Base-by-base conservation (phyloP, 768 basidiomycete species). In the Cystofilobasidium bisporidii region DNA sequence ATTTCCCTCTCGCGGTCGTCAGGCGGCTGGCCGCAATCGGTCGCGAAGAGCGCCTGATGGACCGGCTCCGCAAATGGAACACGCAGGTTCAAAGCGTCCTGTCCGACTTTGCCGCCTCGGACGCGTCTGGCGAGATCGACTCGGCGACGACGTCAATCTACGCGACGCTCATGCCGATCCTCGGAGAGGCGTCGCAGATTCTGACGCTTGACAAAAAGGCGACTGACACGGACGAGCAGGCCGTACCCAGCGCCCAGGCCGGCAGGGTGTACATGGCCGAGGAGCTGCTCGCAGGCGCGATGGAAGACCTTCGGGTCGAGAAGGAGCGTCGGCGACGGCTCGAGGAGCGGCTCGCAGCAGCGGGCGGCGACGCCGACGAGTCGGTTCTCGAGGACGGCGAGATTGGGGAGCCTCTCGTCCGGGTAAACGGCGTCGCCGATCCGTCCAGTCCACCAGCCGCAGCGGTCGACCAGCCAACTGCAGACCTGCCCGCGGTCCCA, bases 291-390 rank as follows among this genome's bases (percentile, higher is more conserved):
- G 70, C 70, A 11, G 72, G 73, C 0, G 62, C 77, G 47, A 74
- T 76, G 17, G 69, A 72, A 36, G 77, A 78, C 63, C 64, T 78
- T 24, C 75, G 76, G 57, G 47, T 58, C 10, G 76, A 76, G 69
- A 74, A 72, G 38, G 72, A 74, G 59, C 53, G 72, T n/a, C 55
- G 75, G 45, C 71, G 75, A 30, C 71, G 72, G 70, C 76, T 47
- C 75, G 77, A 70, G 57, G 67, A 36, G 72, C 53, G 28, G 47
- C 47, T 48, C 75, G 67, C 57, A 74, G 40, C 57, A 74, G 40
- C 70, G 76, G 47, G 70, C 71, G 26, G 4, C 11, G 53, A 20
- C 53, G 2, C 15, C 14, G 30, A 28, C 12, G 28, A 32, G 28
- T 24, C 48, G 22, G 22, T 50, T 14, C 9, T 30, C 5, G 28